Evolutionary conservation across 2,329 filamentous ascomycete genomes (phyloP).

Genomic region (Rhinocladiella mackenziei): DNA sequence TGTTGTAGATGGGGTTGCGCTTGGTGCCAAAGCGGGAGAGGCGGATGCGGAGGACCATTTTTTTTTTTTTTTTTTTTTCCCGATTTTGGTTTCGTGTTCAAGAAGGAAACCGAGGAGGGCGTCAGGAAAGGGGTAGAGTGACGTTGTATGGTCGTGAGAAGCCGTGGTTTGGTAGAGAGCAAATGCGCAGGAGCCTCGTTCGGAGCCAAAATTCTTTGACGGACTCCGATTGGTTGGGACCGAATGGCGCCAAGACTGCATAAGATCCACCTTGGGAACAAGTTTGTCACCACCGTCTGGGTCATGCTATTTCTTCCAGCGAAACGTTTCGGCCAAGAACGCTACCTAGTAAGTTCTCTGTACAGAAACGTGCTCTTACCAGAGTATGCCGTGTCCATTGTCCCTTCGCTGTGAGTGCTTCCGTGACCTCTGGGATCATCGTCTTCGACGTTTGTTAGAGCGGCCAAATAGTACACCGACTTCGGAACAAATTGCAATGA

Average conservation of each 20-base stretch:
- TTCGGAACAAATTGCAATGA: too few species aligned
- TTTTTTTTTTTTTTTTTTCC: slow-evolving; percentile 43
- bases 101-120: slow-evolving; percentile 1
- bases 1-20: slow-evolving; percentile 94
- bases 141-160: not conserved
- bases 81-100: not conserved
- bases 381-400: too few species aligned
- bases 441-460: too few species aligned
- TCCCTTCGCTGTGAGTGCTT: too few species aligned
- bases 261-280: not conserved
- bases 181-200: slow-evolving; percentile 6
- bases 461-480: too few species aligned
- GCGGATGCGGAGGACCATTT: slow-evolving; percentile 90
- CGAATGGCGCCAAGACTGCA: not conserved
- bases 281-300: not conserved
- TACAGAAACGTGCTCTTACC: too few species aligned
- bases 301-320: too few species aligned
- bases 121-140: slow-evolving; percentile 1
- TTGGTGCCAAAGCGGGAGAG: slow-evolving; percentile 88
- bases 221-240: slow-evolving; percentile 22
- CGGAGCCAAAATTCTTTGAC: slow-evolving; percentile 3
- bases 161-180: slow-evolving; percentile 11
- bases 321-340: too few species aligned
- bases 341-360: too few species aligned
- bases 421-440: too few species aligned